Base-by-base conservation (phyloP, 192 early-diverging fungal species). In the Coemansia sp. region DNA sequence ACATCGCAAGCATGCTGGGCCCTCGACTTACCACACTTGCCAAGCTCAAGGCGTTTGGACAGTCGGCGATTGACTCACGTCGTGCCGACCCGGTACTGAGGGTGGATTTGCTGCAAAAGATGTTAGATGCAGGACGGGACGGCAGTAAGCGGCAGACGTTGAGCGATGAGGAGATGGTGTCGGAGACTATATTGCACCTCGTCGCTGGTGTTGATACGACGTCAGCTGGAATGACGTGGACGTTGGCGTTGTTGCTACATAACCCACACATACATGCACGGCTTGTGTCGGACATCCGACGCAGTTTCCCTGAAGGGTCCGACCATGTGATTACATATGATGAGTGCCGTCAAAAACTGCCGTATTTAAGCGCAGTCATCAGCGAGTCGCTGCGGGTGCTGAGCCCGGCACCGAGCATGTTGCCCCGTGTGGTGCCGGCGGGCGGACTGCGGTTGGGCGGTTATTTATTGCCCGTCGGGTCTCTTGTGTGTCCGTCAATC, bases 171-270 rank as follows among this genome's bases (percentile, higher is more conserved):
- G 69, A 80, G 38, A 71, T 84, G 37, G 64, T 71, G 12, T 66
- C 71, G 4, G 79, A 84, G 38, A 63, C 61, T 0, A 64, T 73
- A 17, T 40, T 82, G 31, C 79, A 81, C 17, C 63, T 84, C 18
- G 53, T 82, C 1, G 75, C 78, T 0, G 82, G 82, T 1, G 69
- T 74, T 2, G 79, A 84, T 11, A 81, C 82, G 1, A 84, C 82
- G 3, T 61, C 75, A 12, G 36, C 58, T 10, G 73, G 76, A 5
- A 56, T 82, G 18, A 76, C 69, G 0, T 84, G 79, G 82, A 70
- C 80, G 1, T 12, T 82, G 46, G 47, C 64, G 0, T 58, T 78
- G 58, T 59, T 84, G 4, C 51, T 84, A 14, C 49, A 68, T 9
- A 61, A 84, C 64, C 82, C 79, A 10, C 44, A 68, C 8, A 48